Evolutionary conservation across 2,329 filamentous ascomycete species (phyloP).

Genomic region (Penicillium sp.): DNA sequence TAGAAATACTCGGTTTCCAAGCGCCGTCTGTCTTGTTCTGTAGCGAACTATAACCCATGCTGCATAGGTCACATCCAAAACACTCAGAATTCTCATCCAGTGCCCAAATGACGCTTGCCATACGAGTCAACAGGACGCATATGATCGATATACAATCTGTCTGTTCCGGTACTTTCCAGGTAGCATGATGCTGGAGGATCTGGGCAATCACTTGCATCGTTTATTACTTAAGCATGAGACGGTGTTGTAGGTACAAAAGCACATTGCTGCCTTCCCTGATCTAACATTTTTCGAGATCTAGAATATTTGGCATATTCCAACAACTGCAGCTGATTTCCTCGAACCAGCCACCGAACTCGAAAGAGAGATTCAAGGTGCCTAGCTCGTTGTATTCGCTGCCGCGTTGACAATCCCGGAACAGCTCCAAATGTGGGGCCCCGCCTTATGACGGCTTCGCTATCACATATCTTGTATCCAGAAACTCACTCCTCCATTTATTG

Average conservation of each 20-base stretch:
- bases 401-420: slow-evolving; percentile 19
- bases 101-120: slow-evolving; percentile 65
- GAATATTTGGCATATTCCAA: slow-evolving; percentile 57
- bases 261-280: slow-evolving; percentile 53
- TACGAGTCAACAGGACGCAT: slow-evolving; percentile 65
- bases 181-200: slow-evolving; percentile 61
- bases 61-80: slow-evolving; percentile 47
- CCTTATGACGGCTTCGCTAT: slow-evolving; percentile 50
- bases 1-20: slow-evolving; percentile 35
- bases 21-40: slow-evolving; percentile 63
- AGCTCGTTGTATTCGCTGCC: slow-evolving; percentile 62
- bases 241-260: background rate
- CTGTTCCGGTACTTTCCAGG: slow-evolving; percentile 56
- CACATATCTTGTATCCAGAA: slow-evolving; percentile 47
- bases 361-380: slow-evolving; percentile 61
- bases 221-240: no score
- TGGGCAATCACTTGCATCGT: slow-evolving; percentile 58
- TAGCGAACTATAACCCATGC: slow-evolving; percentile 56
- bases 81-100: slow-evolving; percentile 60
- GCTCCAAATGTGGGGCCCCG: slow-evolving; percentile 11
- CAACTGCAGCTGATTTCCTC: slow-evolving; percentile 55
- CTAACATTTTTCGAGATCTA: slow-evolving; percentile 58
- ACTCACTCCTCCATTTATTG: no score
- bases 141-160: slow-evolving; percentile 57
- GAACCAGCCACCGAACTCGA: slow-evolving; percentile 62